Evolutionary conservation across 371 early-diverging fungal genomes (phyloP).

Genomic region (Syncephalastrum racemosum): DNA sequence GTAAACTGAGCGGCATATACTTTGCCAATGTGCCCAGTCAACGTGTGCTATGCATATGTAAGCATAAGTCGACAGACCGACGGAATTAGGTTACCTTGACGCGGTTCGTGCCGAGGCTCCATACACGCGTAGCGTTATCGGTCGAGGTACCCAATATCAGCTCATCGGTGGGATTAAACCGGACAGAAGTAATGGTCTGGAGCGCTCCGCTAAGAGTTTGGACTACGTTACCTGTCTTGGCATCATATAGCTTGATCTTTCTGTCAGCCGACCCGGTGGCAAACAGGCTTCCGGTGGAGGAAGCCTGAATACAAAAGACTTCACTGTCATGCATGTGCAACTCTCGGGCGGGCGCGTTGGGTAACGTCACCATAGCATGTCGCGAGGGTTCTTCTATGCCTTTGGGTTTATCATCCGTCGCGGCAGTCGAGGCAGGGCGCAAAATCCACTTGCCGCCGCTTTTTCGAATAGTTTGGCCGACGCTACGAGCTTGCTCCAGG

Average conservation of each 20-base stretch:
- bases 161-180: constrained; percentile 78
- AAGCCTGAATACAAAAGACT: constrained; percentile 78
- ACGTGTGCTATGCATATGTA: constrained; percentile 67
- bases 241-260: constrained; percentile 81
- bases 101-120: constrained; percentile 78
- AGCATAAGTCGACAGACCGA: too few relatives aligned
- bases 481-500: constrained; percentile 32
- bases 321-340: constrained; percentile 65
- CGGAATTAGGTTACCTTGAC: constrained; percentile 40
- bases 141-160: constrained; percentile 84
- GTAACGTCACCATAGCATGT: too few relatives aligned
- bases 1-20: constrained; percentile 88
- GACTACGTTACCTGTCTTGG: constrained; percentile 60
- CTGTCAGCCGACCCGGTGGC: constrained; percentile 91
- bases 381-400: neutral
- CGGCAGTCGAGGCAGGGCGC: constrained; percentile 4
- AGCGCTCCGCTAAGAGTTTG: constrained; percentile 78
- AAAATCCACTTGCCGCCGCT: constrained; percentile 19
- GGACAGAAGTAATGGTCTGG: constrained; percentile 81
- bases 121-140: constrained; percentile 88
- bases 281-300: constrained; percentile 71
- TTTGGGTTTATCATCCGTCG: neutral
- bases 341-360: too few relatives aligned
- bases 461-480: constrained; percentile 20
- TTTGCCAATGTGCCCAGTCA: constrained; percentile 95